Percentiles rank a stretch among this genome's conserved stretches.
Conservation (phyloP, 1,284 basidiomycete species). For the Lentinula novae-zelandiae region DNA sequence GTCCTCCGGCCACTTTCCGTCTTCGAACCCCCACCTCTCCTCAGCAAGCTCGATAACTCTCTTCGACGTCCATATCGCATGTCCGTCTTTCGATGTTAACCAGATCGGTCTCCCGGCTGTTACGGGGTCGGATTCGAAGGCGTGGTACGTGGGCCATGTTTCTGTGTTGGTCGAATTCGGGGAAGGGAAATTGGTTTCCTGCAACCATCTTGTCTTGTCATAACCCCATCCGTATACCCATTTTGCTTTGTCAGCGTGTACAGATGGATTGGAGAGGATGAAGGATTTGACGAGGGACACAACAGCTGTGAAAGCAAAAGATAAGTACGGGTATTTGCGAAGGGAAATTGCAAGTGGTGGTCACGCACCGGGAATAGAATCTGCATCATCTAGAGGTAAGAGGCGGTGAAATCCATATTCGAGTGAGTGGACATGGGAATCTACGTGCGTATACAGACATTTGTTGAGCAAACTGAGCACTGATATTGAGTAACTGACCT, state of each 20-base stretch:
- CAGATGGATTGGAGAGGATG: constrained; percentile 51
- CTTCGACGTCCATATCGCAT: constrained; percentile 50
- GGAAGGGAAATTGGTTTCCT: constrained; percentile 12
- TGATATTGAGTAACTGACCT: not conserved
- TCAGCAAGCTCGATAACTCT: constrained; percentile 13
- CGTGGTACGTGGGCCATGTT: constrained; percentile 76
- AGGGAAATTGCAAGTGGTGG: too few relatives aligned
- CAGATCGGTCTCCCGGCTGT: constrained; percentile 40
- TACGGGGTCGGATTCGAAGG: constrained; percentile 41
- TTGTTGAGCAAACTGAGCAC: not conserved
- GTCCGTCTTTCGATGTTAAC: constrained; percentile 46
- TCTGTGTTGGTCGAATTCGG: constrained; percentile 19
- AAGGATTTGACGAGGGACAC: constrained; percentile 60
- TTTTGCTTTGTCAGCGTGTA: constrained; percentile 44
- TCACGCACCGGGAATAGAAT: constrained; percentile 2
- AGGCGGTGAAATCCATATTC: constrained; percentile 7
- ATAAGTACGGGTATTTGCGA: not conserved
- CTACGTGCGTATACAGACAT: not conserved
- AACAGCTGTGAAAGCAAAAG: constrained; percentile 41
- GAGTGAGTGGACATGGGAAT: constrained; percentile 13
- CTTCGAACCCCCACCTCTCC: constrained; percentile 14
- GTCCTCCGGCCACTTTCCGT: constrained; percentile 17
- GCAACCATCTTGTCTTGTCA: constrained; percentile 83
- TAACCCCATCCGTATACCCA: constrained; percentile 91
- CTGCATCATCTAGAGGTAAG: constrained; percentile 5